Evolutionary conservation across 2,329 filamentous ascomycete species (phyloP).

Genomic region (Beauveria pseudobassiana): DNA sequence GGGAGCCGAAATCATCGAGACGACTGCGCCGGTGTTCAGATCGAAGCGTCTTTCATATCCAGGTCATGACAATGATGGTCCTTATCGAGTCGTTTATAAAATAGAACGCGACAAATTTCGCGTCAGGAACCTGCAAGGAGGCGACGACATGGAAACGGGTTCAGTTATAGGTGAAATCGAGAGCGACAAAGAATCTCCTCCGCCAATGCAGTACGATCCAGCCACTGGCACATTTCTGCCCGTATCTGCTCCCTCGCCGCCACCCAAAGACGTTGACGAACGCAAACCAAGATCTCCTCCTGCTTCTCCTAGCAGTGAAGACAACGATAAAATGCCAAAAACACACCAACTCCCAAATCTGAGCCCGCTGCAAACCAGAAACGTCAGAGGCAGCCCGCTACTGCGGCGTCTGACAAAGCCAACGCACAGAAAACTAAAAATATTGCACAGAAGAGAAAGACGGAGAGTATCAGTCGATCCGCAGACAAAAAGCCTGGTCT

Average conservation of each 20-base stretch:
- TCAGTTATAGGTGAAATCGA: slow-evolving; percentile 21
- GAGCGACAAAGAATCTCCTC: slow-evolving; percentile 17
- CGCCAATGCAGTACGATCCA: slow-evolving; percentile 10
- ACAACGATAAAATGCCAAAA: not conserved
- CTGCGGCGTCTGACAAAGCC: slow-evolving; percentile 19
- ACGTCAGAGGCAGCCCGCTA: slow-evolving; percentile 22
- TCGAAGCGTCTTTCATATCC: slow-evolving; percentile 14
- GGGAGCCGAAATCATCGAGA: slow-evolving; percentile 52
- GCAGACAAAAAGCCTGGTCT: slow-evolving; percentile 40
- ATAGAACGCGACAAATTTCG: slow-evolving; percentile 45
- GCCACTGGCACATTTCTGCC: slow-evolving; percentile 6
- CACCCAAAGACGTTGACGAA: not conserved
- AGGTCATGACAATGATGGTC: slow-evolving; percentile 22
- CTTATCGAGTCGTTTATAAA: slow-evolving; percentile 52
- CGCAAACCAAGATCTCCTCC: not conserved
- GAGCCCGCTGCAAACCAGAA: slow-evolving; percentile 37
- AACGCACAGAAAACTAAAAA: slow-evolving; percentile 18
- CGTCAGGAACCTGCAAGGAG: slow-evolving; percentile 30
- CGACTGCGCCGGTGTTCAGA: slow-evolving; percentile 27
- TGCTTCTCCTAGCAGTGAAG: not conserved
- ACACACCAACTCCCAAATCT: not conserved
- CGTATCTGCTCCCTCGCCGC: not conserved
- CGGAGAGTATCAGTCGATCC: not conserved
- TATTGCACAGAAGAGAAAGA: slow-evolving; percentile 8
- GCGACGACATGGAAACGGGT: slow-evolving; percentile 22